phyloP scores from a whole-genome alignment of 225 moss, liverwort and hornwort genomes.

The Pseudoscleropodium purum region DNA sequence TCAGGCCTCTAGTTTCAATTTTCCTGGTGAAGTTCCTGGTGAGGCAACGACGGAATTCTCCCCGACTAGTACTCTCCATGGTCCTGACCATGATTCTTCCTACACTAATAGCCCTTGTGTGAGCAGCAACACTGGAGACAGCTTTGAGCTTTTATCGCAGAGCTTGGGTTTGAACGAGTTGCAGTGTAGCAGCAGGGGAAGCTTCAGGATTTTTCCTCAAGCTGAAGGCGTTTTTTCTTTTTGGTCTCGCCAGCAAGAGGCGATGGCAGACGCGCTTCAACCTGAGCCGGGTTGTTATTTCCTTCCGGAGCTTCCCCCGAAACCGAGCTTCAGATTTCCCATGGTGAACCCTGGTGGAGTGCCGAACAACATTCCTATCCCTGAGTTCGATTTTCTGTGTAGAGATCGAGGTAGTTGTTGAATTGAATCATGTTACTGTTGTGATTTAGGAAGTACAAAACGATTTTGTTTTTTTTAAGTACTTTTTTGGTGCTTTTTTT shows the following conservation, averaged over 20 bases:
- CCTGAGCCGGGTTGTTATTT: background rate
- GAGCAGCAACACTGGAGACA: background rate
- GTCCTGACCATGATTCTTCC: slow-evolving; percentile 1
- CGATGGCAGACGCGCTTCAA: slow-evolving; percentile 3
- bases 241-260: slow-evolving; percentile 15
- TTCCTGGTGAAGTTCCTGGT: background rate
- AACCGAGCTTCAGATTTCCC: background rate
- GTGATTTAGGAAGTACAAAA: background rate
- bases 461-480: background rate
- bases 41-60: background rate
- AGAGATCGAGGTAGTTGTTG: background rate
- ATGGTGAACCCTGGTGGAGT: background rate
- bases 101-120: slow-evolving; percentile 13
- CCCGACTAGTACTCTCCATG: slow-evolving; percentile 6
- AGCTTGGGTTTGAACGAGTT: background rate
- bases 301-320: background rate
- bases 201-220: background rate
- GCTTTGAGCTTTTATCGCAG: slow-evolving; percentile 10
- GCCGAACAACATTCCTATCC: slow-evolving; percentile 27
- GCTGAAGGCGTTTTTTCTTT: background rate
- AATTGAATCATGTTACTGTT: background rate
- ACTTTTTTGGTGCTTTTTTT: background rate
- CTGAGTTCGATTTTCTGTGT: slow-evolving; percentile 22
- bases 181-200: background rate
- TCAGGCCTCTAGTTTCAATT: background rate